Conservation (phyloP, 306 rosid species). For the Lablab purpureus region DNA sequence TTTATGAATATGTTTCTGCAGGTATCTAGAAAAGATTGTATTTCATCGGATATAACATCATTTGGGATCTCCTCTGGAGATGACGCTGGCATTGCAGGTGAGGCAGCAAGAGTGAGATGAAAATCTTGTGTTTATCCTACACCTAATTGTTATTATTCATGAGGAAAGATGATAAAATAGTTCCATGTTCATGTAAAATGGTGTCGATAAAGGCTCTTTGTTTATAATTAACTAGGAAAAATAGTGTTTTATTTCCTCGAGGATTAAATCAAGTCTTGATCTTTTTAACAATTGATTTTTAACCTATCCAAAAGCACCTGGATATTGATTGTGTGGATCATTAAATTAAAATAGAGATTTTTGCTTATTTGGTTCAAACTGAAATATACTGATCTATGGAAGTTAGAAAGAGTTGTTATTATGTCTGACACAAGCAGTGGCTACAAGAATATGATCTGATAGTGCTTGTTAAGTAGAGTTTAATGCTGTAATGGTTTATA, state of each 20-base stretch:
- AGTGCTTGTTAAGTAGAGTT: not conserved
- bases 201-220: not conserved
- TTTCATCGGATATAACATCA: conserved; percentile 47
- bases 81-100: conserved; percentile 59
- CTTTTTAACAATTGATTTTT: not conserved
- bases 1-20: conserved; percentile 42
- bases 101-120: conserved; percentile 58
- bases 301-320: not conserved
- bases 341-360: conserved; percentile 10
- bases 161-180: not conserved
- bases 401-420: conserved; percentile 24
- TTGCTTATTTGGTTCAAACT: conserved; percentile 9
- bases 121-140: conserved; percentile 53
- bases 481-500: conserved; percentile 7
- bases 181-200: conserved; percentile 20
- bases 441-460: conserved; percentile 6
- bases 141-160: conserved; percentile 54
- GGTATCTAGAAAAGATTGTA: conserved; percentile 61
- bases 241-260: not conserved
- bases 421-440: conserved; percentile 4
- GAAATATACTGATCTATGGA: not conserved
- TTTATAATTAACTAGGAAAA: not conserved
- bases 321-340: not conserved
- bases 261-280: not conserved
- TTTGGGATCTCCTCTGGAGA: conserved; percentile 44